These are phyloP conservation scores for Nicotiana attenuata DNA, from an alignment of 257 asterid genomes.

Conservation along the genomic window DNA sequence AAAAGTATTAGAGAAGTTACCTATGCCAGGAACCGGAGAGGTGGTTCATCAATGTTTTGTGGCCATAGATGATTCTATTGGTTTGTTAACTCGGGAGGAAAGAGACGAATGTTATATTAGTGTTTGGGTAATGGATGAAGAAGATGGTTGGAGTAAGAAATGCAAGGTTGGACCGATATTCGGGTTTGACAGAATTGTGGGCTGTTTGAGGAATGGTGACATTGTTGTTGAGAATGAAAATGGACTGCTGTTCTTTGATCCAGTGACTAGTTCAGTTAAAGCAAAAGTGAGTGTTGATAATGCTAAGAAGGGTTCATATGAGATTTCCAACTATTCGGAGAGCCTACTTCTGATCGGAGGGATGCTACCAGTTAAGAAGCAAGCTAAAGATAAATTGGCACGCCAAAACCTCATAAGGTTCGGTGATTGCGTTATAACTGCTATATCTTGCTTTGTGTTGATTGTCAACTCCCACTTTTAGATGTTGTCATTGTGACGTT, in stretches of 20 bases:
- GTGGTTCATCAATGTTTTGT: not conserved
- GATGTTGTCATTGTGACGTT: not conserved
- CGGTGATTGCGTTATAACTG: not conserved
- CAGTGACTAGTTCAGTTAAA: not conserved
- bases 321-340: not conserved
- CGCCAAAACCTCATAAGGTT: not conserved
- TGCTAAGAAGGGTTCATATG: not conserved
- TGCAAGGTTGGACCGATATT: not conserved
- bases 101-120: not conserved
- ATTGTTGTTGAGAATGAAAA: not conserved
- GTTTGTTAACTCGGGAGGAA: not conserved
- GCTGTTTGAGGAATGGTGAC: constrained; percentile 1
- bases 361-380: not conserved
- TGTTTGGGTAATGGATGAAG: constrained; percentile 2
- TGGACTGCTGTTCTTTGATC: not conserved
- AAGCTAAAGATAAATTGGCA: not conserved
- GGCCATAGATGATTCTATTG: not conserved
- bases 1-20: not conserved
- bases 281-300: not conserved
- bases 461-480: not conserved
- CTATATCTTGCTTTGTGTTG: not conserved
- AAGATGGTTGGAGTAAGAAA: not conserved
- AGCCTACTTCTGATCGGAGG: not conserved
- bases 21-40: not conserved
- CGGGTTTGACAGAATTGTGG: not conserved